Conservation (phyloP, 2,329 filamentous ascomycete genomes). For the Neonectria punicea region DNA sequence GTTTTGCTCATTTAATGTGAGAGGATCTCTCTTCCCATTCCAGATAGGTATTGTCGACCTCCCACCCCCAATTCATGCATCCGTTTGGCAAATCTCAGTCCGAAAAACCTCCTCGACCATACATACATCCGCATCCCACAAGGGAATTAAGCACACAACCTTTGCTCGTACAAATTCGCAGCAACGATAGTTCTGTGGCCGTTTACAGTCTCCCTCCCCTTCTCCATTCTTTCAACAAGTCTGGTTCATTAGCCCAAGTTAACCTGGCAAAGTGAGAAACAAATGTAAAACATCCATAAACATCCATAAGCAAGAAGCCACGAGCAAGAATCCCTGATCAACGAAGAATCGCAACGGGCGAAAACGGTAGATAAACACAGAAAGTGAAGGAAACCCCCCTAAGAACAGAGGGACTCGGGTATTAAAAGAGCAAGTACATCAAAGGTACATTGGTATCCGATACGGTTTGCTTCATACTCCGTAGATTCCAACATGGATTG, state of each 20-base stretch:
- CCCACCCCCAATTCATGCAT: neutral
- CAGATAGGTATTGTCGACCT: neutral
- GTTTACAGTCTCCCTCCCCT: neutral
- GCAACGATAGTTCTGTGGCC: neutral
- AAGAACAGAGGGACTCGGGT: slow-evolving; percentile 13
- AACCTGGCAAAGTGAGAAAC: neutral
- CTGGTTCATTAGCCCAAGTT: neutral
- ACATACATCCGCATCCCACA: neutral
- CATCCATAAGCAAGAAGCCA: neutral
- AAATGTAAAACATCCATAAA: neutral
- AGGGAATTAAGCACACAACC: neutral
- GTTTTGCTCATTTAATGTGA: neutral
- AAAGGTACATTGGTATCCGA: slow-evolving; percentile 44
- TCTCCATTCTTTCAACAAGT: neutral
- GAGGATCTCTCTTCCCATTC: neutral
- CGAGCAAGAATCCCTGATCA: slow-evolving; percentile 12
- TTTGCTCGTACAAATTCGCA: neutral
- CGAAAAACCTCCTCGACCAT: neutral
- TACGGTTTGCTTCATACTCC: slow-evolving; percentile 33
- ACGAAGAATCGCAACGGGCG: slow-evolving; percentile 10
- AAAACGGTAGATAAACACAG: neutral
- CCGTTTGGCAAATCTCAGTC: neutral
- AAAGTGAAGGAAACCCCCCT: slow-evolving; percentile 10
- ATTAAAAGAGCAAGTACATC: slow-evolving; percentile 18
- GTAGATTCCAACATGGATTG: slow-evolving; percentile 19